A percentile compares a stretch with the other conserved stretches of the same genome.
phyloP scores from a whole-genome alignment of 2,329 filamentous ascomycete genomes.

The Gnomoniopsis sp. region DNA sequence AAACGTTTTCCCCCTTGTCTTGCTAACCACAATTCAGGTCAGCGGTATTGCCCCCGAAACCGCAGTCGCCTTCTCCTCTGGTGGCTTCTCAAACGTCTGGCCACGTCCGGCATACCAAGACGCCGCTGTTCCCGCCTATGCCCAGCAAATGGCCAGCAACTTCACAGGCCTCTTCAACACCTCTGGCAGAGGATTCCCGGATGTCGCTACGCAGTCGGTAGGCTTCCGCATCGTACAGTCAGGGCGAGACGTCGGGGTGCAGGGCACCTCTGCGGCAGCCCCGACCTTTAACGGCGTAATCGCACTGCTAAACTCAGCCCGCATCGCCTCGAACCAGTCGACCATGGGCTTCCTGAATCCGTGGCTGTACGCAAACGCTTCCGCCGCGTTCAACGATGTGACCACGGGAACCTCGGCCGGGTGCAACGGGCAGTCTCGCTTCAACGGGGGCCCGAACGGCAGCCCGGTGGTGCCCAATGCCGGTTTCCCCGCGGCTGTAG shows the following conservation, averaged over 20 bases:
- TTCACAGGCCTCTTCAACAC: slow-evolving; percentile 16
- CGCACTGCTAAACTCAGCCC: slow-evolving; percentile 52
- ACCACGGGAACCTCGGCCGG: slow-evolving; percentile 27
- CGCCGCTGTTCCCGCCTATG: slow-evolving; percentile 16
- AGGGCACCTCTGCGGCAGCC: slow-evolving; percentile 41
- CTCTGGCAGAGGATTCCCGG: slow-evolving; percentile 56
- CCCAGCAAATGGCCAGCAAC: background rate
- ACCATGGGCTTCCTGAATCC: slow-evolving; percentile 47
- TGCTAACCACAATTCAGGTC: slow-evolving; percentile 29
- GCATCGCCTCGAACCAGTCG: slow-evolving; percentile 41
- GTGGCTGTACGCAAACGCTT: slow-evolving; percentile 36
- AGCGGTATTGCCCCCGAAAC: slow-evolving; percentile 30
- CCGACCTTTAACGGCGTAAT: slow-evolving; percentile 55
- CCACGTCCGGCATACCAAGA: slow-evolving; percentile 21
- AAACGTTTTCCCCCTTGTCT: background rate
- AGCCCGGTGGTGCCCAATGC: slow-evolving; percentile 14
- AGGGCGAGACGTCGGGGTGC: slow-evolving; percentile 25
- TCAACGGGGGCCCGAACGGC: slow-evolving; percentile 1
- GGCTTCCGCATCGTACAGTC: slow-evolving; percentile 37
- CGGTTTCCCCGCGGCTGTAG: slow-evolving; percentile 13
- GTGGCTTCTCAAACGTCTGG: slow-evolving; percentile 28
- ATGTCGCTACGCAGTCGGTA: slow-evolving; percentile 46
- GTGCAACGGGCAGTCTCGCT: slow-evolving; percentile 12
- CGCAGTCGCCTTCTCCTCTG: slow-evolving; percentile 44
- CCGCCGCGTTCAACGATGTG: slow-evolving; percentile 30